Percentiles rank a stretch among this genome's conserved stretches.
Evolutionary conservation across 225 moss, liverwort and hornwort genomes (phyloP).

Genomic region (Physcomitrium patens): DNA sequence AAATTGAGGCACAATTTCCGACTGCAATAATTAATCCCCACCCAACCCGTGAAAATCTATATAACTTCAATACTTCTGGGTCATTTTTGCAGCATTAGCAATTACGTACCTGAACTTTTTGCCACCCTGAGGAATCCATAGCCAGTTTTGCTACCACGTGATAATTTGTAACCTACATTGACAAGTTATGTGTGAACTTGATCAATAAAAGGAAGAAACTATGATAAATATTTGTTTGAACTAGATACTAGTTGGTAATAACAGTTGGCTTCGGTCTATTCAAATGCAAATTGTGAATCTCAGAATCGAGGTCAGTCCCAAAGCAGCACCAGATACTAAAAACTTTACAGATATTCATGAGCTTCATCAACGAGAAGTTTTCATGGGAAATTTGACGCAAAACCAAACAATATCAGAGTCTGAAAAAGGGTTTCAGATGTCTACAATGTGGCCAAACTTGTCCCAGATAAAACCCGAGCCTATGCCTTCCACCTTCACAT

Average conservation of each 20-base stretch:
- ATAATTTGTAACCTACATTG: conserved; percentile 65
- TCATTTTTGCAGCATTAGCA: conserved; percentile 2
- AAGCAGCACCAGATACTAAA: not conserved
- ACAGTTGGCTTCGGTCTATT: not conserved
- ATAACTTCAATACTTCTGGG: not conserved
- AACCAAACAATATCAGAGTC: conserved; percentile 2
- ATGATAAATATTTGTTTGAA: not conserved
- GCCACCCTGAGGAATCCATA: conserved; percentile 65
- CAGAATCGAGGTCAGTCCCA: not conserved
- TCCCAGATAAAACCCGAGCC: conserved; percentile 76
- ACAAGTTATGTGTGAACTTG: not conserved
- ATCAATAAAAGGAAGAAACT: not conserved
- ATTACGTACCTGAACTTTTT: conserved; percentile 56
- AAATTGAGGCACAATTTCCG: not conserved
- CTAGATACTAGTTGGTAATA: not conserved
- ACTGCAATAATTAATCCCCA: not conserved
- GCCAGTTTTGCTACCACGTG: conserved; percentile 67
- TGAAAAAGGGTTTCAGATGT: conserved; percentile 10
- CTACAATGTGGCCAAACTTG: conserved; percentile 65
- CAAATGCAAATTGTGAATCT: not conserved
- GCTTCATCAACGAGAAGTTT: not conserved
- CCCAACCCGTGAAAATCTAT: not conserved
- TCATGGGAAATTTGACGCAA: not conserved
- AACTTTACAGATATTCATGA: not conserved
- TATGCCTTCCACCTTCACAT: conserved; percentile 72